These are phyloP conservation scores for Takashimella tepidaria DNA, from an alignment of 1,284 basidiomycete species.

Conservation along the genomic window DNA sequence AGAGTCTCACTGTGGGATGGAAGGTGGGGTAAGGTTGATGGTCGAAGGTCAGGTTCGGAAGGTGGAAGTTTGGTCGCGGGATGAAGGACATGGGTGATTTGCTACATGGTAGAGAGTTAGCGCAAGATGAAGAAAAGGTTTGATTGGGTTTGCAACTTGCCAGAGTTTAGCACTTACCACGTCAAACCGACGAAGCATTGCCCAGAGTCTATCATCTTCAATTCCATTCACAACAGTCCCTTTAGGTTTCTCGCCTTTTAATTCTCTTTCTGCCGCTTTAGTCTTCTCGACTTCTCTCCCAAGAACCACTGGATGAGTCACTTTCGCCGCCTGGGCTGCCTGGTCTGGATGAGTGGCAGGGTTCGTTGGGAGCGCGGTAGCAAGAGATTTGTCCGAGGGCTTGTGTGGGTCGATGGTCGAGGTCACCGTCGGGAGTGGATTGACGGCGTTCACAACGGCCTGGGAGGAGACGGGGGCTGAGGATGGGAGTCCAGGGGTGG, in stretches of 20 bases:
- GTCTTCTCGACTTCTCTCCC: constrained; percentile 46
- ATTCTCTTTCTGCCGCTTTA: constrained; percentile 42
- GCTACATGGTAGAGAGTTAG: constrained; percentile 25
- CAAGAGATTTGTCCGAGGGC: constrained; percentile 29
- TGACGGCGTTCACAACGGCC: not conserved
- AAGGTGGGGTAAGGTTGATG: constrained; percentile 6
- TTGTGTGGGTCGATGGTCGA: constrained; percentile 30
- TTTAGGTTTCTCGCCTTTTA: constrained; percentile 35
- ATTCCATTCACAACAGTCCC: constrained; percentile 47
- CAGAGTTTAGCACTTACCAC: constrained; percentile 26
- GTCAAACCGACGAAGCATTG: constrained; percentile 48
- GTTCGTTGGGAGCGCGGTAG: constrained; percentile 43
- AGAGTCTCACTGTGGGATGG: constrained; percentile 48
- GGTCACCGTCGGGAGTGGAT: constrained; percentile 4
- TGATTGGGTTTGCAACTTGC: too few relatives aligned
- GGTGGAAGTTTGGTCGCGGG: constrained; percentile 39
- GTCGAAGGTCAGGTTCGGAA: constrained; percentile 38
- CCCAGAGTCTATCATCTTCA: constrained; percentile 48
- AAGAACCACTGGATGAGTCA: constrained; percentile 38
- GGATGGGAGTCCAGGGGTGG: not conserved
- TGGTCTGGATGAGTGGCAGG: constrained; percentile 37
- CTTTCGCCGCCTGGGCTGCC: constrained; percentile 34
- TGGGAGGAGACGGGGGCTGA: not conserved
- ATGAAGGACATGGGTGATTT: constrained; percentile 47
- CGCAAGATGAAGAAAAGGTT: too few relatives aligned